phyloP scores from a whole-genome alignment of 2,329 filamentous ascomycete genomes.

The Epichloe sylvatica region DNA sequence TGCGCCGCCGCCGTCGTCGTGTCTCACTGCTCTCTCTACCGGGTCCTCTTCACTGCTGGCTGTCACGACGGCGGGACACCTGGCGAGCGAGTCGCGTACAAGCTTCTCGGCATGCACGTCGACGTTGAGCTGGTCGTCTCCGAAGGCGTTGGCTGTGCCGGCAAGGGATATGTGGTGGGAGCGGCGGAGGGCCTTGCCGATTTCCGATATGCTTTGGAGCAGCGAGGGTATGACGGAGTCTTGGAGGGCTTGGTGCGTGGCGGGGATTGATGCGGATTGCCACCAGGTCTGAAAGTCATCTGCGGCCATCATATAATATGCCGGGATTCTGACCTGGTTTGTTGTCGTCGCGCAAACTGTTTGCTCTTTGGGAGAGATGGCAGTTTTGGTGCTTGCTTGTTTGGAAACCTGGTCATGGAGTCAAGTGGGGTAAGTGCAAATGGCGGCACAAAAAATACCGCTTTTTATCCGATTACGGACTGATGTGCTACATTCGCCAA shows the following conservation, averaged over 20 bases:
- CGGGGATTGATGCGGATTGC: conserved; percentile 4
- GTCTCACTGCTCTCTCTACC: conserved; percentile 24
- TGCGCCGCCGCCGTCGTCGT: too few species aligned
- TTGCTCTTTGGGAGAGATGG: too few species aligned
- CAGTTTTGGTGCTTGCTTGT: too few species aligned
- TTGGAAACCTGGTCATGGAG: too few species aligned
- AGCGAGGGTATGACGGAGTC: conserved; percentile 35
- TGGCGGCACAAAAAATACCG: too few species aligned
- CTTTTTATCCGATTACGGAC: too few species aligned
- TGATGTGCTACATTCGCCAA: too few species aligned
- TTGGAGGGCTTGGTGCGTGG: conserved; percentile 20
- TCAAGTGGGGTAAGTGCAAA: too few species aligned
- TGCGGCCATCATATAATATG: background rate
- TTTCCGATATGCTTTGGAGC: conserved; percentile 29
- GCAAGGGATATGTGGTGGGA: conserved; percentile 32
- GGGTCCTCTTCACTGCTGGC: conserved; percentile 50
- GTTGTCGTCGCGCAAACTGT: too few species aligned
- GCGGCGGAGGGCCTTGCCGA: conserved; percentile 29
- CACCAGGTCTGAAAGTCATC: background rate
- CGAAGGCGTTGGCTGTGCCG: conserved; percentile 41
- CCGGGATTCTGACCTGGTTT: too few species aligned
- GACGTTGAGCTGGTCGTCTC: conserved; percentile 45
- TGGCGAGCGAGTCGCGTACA: conserved; percentile 30
- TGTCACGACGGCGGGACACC: conserved; percentile 31
- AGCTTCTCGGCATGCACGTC: conserved; percentile 37